These are phyloP conservation scores for Alternaria sp. DNA, from an alignment of 2,329 filamentous ascomycete species.

Conservation along the genomic window DNA sequence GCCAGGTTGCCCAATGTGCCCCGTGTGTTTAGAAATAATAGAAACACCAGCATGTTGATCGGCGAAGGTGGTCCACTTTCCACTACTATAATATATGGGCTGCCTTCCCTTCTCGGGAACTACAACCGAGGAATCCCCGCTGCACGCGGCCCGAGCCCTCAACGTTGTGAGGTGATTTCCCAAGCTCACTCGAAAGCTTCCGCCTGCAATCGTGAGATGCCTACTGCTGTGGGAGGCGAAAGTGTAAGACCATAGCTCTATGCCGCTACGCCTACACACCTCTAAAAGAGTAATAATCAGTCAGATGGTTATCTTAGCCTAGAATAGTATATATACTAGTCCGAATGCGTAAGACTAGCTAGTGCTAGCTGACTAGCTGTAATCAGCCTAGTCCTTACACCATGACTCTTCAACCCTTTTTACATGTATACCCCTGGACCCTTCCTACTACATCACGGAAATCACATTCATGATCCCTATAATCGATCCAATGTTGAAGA, in stretches of 20 bases:
- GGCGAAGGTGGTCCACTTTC: conserved; percentile 9
- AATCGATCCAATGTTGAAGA: not conserved
- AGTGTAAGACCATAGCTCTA: no score
- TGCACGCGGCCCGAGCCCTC: not conserved
- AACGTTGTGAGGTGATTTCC: not conserved
- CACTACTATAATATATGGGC: conserved; percentile 10
- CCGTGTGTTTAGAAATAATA: conserved; percentile 1
- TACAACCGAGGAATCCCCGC: not conserved
- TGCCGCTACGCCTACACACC: no score
- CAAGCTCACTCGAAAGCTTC: no score
- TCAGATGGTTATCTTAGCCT: no score
- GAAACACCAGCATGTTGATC: conserved; percentile 11
- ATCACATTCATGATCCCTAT: not conserved
- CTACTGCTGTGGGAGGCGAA: no score
- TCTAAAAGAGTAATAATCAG: no score
- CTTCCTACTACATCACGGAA: not conserved
- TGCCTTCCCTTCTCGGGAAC: conserved; percentile 4
- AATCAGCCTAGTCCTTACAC: no score
- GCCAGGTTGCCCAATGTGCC: conserved; percentile 6
- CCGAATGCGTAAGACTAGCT: no score
- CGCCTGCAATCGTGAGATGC: not conserved
- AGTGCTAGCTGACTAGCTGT: no score
- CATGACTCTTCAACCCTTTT: no score
- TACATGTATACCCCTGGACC: not conserved
- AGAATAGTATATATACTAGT: no score